These are phyloP conservation scores for Cyphellophora europaea DNA, from an alignment of 2,329 filamentous ascomycete species.

Conservation along the genomic window DNA sequence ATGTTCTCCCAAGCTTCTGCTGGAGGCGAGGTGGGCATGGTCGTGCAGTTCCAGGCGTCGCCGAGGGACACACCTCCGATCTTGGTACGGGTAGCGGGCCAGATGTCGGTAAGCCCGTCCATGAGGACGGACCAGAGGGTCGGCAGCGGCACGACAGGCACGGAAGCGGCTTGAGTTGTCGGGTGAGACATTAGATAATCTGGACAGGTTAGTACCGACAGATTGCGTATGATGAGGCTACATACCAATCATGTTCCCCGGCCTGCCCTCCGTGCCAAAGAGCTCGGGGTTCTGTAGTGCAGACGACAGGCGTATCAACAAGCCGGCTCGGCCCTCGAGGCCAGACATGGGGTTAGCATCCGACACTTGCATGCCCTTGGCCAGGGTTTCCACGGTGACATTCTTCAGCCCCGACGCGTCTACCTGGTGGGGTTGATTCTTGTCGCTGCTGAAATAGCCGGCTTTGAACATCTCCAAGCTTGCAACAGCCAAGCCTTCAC, in stretches of 20 bases:
- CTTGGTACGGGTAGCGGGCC: slow-evolving; percentile 76
- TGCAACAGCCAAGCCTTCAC: slow-evolving; percentile 75
- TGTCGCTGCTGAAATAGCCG: slow-evolving; percentile 62
- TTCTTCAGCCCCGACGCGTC: slow-evolving; percentile 71
- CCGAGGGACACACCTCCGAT: slow-evolving; percentile 82
- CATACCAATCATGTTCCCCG: slow-evolving; percentile 88
- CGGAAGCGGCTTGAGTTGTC: slow-evolving; percentile 77
- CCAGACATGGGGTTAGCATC: slow-evolving; percentile 75
- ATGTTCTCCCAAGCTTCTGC: slow-evolving; percentile 68
- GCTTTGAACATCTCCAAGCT: slow-evolving; percentile 88
- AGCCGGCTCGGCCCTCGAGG: slow-evolving; percentile 70
- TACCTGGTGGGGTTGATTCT: slow-evolving; percentile 75
- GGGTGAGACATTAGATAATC: slow-evolving; percentile 91
- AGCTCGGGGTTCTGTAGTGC: slow-evolving; percentile 66
- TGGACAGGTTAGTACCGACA: slow-evolving; percentile 25
- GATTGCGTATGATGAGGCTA: slow-evolving; percentile 6
- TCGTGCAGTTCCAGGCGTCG: slow-evolving; percentile 85
- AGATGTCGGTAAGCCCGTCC: slow-evolving; percentile 76
- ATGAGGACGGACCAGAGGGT: slow-evolving; percentile 88
- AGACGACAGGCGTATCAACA: slow-evolving; percentile 65
- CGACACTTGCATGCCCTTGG: slow-evolving; percentile 74
- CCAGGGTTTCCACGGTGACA: slow-evolving; percentile 65
- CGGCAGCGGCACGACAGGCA: slow-evolving; percentile 76
- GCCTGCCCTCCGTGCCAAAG: slow-evolving; percentile 74
- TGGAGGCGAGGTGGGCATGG: slow-evolving; percentile 62